Evolutionary conservation across 495 filamentous ascomycete genomes (phyloP), one percentile per base, ranked within the genome.

Genomic region (Neurospora intermedia): DNA sequence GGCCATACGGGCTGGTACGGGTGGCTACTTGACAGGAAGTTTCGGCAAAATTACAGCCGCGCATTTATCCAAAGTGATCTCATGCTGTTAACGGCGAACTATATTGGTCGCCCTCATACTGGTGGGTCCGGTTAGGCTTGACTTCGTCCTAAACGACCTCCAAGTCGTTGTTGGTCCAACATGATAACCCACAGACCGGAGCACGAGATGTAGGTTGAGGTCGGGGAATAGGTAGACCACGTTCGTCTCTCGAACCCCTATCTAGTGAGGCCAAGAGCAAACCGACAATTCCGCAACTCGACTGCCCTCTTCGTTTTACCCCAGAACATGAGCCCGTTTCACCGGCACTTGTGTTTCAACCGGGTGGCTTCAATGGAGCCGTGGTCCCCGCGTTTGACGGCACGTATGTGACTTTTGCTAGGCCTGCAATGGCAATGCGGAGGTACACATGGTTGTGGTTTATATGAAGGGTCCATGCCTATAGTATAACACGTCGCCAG

Each of bases 61-160:
- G 74, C 73, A 75, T 81, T 81, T 81, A 81, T 76, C 80, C 80
- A 81, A 75, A 81, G 79, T 80, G 79, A 31, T 71, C 71, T 71
- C 77, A 40, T 71, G 54, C 66, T 72, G 72, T 78, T 59, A 75
- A 70, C 76, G 76, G 74, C 74, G 75, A 76, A 73, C 77, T 81
- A 81, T 74, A 81, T 80, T 81, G 71, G 27, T 66, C 4, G 54
- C 27, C 6, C 13, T 8, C 27, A 38, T 35, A 27, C 23, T 66
- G 27, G 54, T 35, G 35, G 27, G 54, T 66, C 15, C 54, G 54
- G 54, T 23, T 35, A 27, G 54, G 27, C 2, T 62, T 62, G 23
- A 62, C 13, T 62, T 62, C 15, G 16, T 62, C 54, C 54, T 35
- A 16, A 62, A 27, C 54, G 2, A 35, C 23, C 23, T 31, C 23